Evolutionary conservation across 257 asterid genomes (phyloP).

Genomic region (Buddleja alternifolia): DNA sequence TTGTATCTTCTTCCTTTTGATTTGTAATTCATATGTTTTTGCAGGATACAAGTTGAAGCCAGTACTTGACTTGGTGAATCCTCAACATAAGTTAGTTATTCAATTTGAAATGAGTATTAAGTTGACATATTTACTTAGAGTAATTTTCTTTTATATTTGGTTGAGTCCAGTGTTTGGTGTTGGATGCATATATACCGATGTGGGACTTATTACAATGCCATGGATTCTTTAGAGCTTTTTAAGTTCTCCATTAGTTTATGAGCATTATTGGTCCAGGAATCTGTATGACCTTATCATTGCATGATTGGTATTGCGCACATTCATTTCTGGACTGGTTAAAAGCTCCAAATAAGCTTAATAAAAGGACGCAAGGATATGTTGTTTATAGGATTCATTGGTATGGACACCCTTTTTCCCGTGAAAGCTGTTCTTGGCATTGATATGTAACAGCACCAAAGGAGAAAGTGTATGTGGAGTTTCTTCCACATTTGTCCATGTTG

Average conservation of each 20-base stretch:
- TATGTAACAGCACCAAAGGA: background rate
- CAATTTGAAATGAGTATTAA: slow-evolving; percentile 23
- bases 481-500: slow-evolving; percentile 10
- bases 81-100: slow-evolving; percentile 88
- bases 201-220: slow-evolving; percentile 15
- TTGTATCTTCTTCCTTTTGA: slow-evolving; percentile 21
- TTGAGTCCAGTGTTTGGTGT: slow-evolving; percentile 3
- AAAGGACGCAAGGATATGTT: background rate
- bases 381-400: slow-evolving; percentile 9
- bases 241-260: background rate
- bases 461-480: slow-evolving; percentile 13
- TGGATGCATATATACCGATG: background rate
- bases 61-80: slow-evolving; percentile 86
- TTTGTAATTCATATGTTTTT: slow-evolving; percentile 30
- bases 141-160: slow-evolving; percentile 21
- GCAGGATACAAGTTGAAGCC: slow-evolving; percentile 75
- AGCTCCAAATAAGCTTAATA: background rate
- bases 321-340: slow-evolving; percentile 6
- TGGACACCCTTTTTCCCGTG: background rate
- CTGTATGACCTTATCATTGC: slow-evolving; percentile 11
- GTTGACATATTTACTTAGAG: slow-evolving; percentile 24
- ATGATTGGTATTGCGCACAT: background rate
- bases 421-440: background rate
- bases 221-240: slow-evolving; percentile 16
- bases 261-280: slow-evolving; percentile 17